Evolutionary conservation across 495 filamentous ascomycete genomes (phyloP), one percentile per base, ranked within the genome.

Genomic region (Beverwykella pulmonaria): DNA sequence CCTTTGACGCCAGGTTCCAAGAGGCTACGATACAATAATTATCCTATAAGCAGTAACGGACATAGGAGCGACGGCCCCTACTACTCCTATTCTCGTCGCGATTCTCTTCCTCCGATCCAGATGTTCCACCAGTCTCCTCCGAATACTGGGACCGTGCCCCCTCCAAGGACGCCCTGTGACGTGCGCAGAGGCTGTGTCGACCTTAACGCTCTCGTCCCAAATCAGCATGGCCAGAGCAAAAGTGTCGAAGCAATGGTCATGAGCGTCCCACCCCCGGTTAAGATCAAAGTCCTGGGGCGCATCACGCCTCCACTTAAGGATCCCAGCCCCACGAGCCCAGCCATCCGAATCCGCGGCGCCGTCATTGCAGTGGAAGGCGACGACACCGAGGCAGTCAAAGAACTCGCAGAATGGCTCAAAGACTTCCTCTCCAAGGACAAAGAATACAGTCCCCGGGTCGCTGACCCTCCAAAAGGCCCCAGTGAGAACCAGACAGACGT

Each of bases 301-400:
- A 87, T 90, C 47, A 84, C 88, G 4, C 87, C 88, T n/a, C 83
- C 88, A 0, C 78, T 92, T 2, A 76, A 78, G n/a, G 76, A 65
- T 26, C 80, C 71, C 14, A 77, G 78, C 70, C 75, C 75, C 17
- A 77, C 76, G 34, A 77, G 75, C n/a, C 80, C 76, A 8, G 68
- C 76, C 9, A 75, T 73, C 34, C 77, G 76, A 58, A 75, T 81
- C 25, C 83, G 93, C 44, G 92, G 95, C 0, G 83, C 90, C 1
- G 82, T 97, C 26, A 87, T 98, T 50, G 88, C 91, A 0, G 75
- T 98, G 23, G 94, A 98, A 73, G 92, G 92, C 15, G 78, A 88
- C 23, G 83, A 90, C 54, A 70, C 75, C 1, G 67, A 74, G 0
- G 70, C 88, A 14, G 78, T 90, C 12, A 79, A 80, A 47, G 74